Base-by-base conservation (phyloP, 495 filamentous ascomycete species). In the Trichoderma virens region DNA sequence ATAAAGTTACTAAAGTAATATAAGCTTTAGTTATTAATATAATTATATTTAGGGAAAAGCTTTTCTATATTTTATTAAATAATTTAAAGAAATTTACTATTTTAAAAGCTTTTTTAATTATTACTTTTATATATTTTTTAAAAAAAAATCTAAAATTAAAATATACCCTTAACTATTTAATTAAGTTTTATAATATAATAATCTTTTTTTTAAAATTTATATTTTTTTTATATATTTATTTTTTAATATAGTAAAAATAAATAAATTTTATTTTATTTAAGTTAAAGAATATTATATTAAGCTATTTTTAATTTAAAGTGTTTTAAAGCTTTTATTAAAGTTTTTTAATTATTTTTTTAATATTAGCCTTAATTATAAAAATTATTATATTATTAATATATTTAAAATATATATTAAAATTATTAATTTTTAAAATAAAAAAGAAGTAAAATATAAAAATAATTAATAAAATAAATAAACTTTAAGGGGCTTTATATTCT, bases 81-180 rank as follows among this genome's bases (percentile, higher is more conserved):
- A 11, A 51, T 51, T 25, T 51, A 20, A 51, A 51, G n/a, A 51
- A 51, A n/a, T n/a, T n/a, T n/a, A n/a, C n/a, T n/a, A n/a, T n/a
- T n/a, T n/a, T n/a, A n/a, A n/a, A n/a, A n/a, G 45, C 45, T 25
- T 51, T 51, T 51, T 25, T 25, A 20, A 51, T 51, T 51, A 51
- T 51, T 20, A 51, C 7, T 25, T 51, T 51, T 20, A 51, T 51
- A 51, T 51, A 75, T 61, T 69, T 64, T 71, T 75, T 74, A 64
- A 64, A 59, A 25, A n/a, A 35, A 28, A 51, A n/a, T 8, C n/a
- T 25, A 32, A 41, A 8, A 18, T 51, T 13, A 28, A 35, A n/a
- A 8, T 59, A 32, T 16, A 38, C 7, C 16, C 32, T 35, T 6
- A 27, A 27, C 23, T 64, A 56, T 62, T 62, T 66, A 66, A 71